A percentile compares a stretch with the other conserved stretches of the same genome.
These are phyloP conservation scores for Bruguiera hainesii DNA, from an alignment of 441 rosid species.

Conservation along the genomic window DNA sequence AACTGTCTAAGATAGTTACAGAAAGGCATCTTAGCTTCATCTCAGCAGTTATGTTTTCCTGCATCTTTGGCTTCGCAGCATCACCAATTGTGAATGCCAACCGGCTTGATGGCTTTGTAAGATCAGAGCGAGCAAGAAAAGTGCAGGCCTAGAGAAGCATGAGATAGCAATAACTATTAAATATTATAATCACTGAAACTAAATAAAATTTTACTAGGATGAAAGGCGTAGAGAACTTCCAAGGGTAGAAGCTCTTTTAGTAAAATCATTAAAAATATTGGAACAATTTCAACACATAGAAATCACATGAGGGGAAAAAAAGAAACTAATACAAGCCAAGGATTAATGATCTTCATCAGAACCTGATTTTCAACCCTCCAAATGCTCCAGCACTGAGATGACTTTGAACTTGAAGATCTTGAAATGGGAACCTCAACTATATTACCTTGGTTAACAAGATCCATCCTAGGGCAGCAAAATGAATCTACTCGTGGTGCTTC, in stretches of 20 bases:
- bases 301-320: background rate
- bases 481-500: constrained; percentile 63
- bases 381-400: constrained; percentile 91
- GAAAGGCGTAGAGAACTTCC: constrained; percentile 11
- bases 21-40: constrained; percentile 85
- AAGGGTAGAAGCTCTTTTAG: background rate
- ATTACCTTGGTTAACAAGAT: constrained; percentile 86
- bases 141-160: constrained; percentile 81
- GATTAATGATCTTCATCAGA: constrained; percentile 11
- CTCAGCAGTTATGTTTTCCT: constrained; percentile 84
- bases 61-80: constrained; percentile 83
- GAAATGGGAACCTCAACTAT: constrained; percentile 74
- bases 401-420: constrained; percentile 75
- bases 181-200: constrained; percentile 1
- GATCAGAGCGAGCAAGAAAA: constrained; percentile 91
- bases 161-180: constrained; percentile 14
- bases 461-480: constrained; percentile 93
- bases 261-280: constrained; percentile 7
- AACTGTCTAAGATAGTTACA: constrained; percentile 82
- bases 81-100: constrained; percentile 86
- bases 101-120: constrained; percentile 78
- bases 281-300: background rate
- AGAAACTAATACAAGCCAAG: constrained; percentile 7
- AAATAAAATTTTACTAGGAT: constrained; percentile 16
- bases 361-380: constrained; percentile 99